These are phyloP conservation scores for Allomyces javanicus DNA, from an alignment of 192 early-diverging fungal genomes.

Conservation along the genomic window DNA sequence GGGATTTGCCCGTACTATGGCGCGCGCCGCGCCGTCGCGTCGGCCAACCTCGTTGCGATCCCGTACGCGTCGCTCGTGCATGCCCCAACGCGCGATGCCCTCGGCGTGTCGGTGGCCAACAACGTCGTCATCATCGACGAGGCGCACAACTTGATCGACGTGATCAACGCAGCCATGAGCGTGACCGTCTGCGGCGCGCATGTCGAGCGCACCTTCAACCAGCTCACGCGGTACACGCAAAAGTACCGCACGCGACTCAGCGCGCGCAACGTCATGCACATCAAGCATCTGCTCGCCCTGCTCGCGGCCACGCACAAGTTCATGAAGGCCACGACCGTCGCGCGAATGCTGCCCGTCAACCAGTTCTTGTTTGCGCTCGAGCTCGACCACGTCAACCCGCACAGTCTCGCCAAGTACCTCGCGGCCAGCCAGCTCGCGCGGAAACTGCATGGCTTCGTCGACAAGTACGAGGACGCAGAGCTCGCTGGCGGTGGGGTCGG, in stretches of 20 bases:
- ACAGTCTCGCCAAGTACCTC: slow-evolving; percentile 51
- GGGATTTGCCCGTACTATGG: slow-evolving; percentile 73
- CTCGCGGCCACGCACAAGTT: slow-evolving; percentile 30
- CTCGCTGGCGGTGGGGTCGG: not conserved
- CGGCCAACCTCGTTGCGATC: slow-evolving; percentile 55
- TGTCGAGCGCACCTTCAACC: slow-evolving; percentile 25
- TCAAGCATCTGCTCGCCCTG: slow-evolving; percentile 47
- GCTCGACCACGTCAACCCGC: slow-evolving; percentile 67
- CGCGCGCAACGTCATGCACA: slow-evolving; percentile 51
- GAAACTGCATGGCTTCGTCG: slow-evolving; percentile 36
- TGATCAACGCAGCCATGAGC: slow-evolving; percentile 50
- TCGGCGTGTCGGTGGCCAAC: slow-evolving; percentile 44
- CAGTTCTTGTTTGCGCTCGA: slow-evolving; percentile 46
- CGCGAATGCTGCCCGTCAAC: slow-evolving; percentile 27
- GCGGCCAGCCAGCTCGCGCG: slow-evolving; percentile 42
- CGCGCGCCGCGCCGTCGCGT: slow-evolving; percentile 28
- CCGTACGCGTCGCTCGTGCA: slow-evolving; percentile 78
- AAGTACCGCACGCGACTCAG: slow-evolving; percentile 48
- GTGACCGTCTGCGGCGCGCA: slow-evolving; percentile 28
- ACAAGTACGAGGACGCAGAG: slow-evolving; percentile 8
- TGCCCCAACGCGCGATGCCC: slow-evolving; percentile 45
- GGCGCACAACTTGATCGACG: slow-evolving; percentile 55
- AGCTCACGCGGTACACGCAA: slow-evolving; percentile 42
- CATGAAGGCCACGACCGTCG: slow-evolving; percentile 9
- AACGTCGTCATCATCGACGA: slow-evolving; percentile 75